Conservation (phyloP, 768 basidiomycete genomes). For the Russula brevipes region DNA sequence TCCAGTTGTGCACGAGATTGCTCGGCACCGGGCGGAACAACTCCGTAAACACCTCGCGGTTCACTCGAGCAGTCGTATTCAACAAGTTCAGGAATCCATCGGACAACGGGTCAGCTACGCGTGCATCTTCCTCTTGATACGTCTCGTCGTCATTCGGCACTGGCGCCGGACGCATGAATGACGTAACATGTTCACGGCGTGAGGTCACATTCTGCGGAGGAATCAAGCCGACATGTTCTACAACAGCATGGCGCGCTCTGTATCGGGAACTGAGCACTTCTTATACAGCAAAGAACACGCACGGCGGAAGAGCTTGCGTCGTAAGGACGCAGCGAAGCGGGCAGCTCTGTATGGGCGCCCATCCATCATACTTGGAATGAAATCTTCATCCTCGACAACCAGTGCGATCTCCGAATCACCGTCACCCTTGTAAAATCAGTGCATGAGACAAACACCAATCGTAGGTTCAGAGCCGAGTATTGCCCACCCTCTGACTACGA, state of each 20-base stretch:
- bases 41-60: slow-evolving; percentile 82
- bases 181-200: slow-evolving; percentile 39
- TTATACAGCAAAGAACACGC: background rate
- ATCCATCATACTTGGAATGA: slow-evolving; percentile 72
- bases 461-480: background rate
- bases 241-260: background rate
- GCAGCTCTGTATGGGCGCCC: slow-evolving; percentile 65
- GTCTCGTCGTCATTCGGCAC: slow-evolving; percentile 63
- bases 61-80: slow-evolving; percentile 67
- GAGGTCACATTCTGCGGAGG: slow-evolving; percentile 55
- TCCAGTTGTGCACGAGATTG: slow-evolving; percentile 75
- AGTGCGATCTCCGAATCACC: slow-evolving; percentile 94
- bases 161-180: slow-evolving; percentile 80
- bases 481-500: slow-evolving; percentile 64
- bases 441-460: slow-evolving; percentile 3
- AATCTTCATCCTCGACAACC: slow-evolving; percentile 83
- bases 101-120: slow-evolving; percentile 75
- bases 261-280: slow-evolving; percentile 5
- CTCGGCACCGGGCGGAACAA: slow-evolving; percentile 83
- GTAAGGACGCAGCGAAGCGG: slow-evolving; percentile 78
- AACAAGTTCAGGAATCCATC: slow-evolving; percentile 56
- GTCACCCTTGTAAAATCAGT: slow-evolving; percentile 56
- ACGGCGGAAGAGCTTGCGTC: slow-evolving; percentile 83
- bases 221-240: slow-evolving; percentile 87
- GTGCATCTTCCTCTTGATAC: slow-evolving; percentile 47